A percentile compares a stretch with the other conserved stretches of the same genome.
These are phyloP conservation scores for Alternaria triticimaculans DNA, from an alignment of 2,329 filamentous ascomycete genomes.

Conservation along the genomic window DNA sequence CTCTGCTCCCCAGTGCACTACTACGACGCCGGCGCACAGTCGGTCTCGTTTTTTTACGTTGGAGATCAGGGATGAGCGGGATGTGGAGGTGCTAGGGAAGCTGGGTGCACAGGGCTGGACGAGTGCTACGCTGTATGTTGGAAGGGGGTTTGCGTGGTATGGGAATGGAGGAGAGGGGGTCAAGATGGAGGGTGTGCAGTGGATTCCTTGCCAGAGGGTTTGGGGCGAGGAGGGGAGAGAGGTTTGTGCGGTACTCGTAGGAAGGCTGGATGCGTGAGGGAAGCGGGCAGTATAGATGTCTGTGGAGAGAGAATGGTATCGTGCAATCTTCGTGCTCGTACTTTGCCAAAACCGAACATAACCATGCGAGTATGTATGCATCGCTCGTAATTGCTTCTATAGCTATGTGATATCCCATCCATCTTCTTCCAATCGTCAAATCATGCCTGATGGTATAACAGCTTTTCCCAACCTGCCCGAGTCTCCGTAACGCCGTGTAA, in stretches of 20 bases:
- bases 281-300: neutral
- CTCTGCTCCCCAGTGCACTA: neutral
- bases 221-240: constrained; percentile 37
- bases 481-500: constrained; percentile 26
- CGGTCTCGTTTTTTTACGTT: constrained; percentile 21
- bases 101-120: constrained; percentile 17
- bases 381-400: constrained; percentile 8
- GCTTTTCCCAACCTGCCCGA: constrained; percentile 11
- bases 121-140: constrained; percentile 33
- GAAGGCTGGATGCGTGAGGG: constrained; percentile 23
- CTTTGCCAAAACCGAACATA: neutral
- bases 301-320: neutral
- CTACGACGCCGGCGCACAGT: neutral
- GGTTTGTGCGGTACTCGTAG: constrained; percentile 34
- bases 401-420: constrained; percentile 1
- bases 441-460: constrained; percentile 29
- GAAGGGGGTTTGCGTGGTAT: constrained; percentile 10
- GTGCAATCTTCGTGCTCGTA: neutral
- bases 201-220: constrained; percentile 41
- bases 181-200: constrained; percentile 27
- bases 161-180: neutral
- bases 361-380: neutral
- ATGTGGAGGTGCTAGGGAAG: constrained; percentile 3
- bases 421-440: constrained; percentile 15
- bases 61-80: constrained; percentile 12